Evolutionary conservation across 805 yeast species (phyloP), one percentile per base, ranked within the genome.

Genomic region (Saturnispora gosingensis): DNA sequence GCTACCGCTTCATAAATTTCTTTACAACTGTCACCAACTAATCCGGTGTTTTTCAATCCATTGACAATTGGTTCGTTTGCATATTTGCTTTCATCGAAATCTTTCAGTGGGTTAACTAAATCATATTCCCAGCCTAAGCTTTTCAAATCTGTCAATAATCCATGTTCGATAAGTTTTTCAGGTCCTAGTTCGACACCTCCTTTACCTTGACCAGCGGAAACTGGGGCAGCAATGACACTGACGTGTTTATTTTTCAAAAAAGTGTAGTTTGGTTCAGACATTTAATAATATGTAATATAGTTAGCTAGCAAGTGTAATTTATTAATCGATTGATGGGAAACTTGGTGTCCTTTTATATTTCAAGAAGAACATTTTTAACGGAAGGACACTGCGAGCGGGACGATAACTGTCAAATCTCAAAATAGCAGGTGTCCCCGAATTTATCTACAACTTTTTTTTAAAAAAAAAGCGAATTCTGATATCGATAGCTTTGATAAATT

Each of bases 151-250:
- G 72, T 57, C 54, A 77, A 72, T 53, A 91, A 72, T 4, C 97
- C 97, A 50, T 80, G 77, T 55, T 83, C 76, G 45, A 89, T 67
- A 57, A 91, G 72, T 67, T 80, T 84, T 54, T 81, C 77, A n/a
- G 99, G 98, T 35, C 97, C 99, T 48, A 80, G 76, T 63, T 91
- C 99, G 39, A 91, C 97, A 56, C 99, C 99, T 24, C 82, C 77
- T 63, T 88, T 87, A 40, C 88, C 90, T 68, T 91, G 99, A 55
- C 99, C 99, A 24, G 97, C 98, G 36, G 89, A 80, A 69, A 91
- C 93, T 49, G 98, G 98, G 0, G 97, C 97, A 18, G 83, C 74
- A 54, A 93, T 79, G 50, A 91, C 72, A n/a, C 88, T 77, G 36
- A 82, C 78, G 49, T 77, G 72, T 60, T 74, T 80, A 46, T 72